phyloP scores from a whole-genome alignment of 257 asterid species.

The Primulina tabacum region DNA sequence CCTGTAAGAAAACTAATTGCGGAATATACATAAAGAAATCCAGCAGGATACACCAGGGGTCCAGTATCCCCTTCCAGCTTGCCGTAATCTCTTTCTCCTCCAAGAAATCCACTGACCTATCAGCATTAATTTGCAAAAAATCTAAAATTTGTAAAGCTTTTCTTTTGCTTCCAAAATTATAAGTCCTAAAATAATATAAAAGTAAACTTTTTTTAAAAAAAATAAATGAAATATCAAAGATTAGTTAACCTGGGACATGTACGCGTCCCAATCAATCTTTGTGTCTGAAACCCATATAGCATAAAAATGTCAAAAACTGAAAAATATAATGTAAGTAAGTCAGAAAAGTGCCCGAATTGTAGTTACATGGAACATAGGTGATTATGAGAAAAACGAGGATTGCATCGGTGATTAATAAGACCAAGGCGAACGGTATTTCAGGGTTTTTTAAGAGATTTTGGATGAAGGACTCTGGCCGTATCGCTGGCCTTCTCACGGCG shows the following conservation, averaged over 20 bases:
- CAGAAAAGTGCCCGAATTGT: background rate
- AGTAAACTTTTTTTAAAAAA: background rate
- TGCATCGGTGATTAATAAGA: constrained; percentile 64
- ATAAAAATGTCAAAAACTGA: background rate
- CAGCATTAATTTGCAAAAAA: constrained; percentile 14
- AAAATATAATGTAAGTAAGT: background rate
- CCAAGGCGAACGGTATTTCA: constrained; percentile 43
- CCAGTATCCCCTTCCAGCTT: constrained; percentile 94
- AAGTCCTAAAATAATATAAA: constrained; percentile 1
- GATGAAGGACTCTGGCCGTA: constrained; percentile 22
- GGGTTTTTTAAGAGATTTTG: constrained; percentile 32
- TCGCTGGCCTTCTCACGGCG: constrained; percentile 26
- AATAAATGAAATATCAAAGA: no score
- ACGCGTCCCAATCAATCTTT: constrained; percentile 98
- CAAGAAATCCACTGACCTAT: constrained; percentile 76
- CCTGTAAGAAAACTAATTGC: constrained; percentile 77
- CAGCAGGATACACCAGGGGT: constrained; percentile 96
- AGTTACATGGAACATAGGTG: constrained; percentile 80
- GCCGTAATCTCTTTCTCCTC: constrained; percentile 90
- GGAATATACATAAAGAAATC: constrained; percentile 86
- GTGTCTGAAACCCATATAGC: constrained; percentile 57
- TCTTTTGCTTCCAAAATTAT: background rate
- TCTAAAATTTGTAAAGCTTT: constrained; percentile 3
- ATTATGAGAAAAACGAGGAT: constrained; percentile 62
- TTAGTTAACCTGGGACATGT: constrained; percentile 83